phyloP scores from a whole-genome alignment of 345 rosid species.

The Syzygium oleosum region DNA sequence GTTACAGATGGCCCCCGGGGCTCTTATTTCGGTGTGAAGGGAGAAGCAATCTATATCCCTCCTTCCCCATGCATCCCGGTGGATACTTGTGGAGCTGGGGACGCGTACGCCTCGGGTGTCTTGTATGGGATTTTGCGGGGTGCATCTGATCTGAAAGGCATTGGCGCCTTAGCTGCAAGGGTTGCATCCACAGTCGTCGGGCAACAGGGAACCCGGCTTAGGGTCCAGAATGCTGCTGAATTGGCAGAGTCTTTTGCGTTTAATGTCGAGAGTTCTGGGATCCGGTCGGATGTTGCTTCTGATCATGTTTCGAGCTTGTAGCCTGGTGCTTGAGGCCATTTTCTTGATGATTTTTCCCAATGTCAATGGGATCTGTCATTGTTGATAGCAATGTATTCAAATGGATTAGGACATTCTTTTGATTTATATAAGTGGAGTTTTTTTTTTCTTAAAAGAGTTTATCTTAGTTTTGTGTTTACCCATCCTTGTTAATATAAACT shows the following conservation, averaged over 20 bases:
- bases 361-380: background rate
- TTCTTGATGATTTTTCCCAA: background rate
- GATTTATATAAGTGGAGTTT: background rate
- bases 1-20: conserved; percentile 87
- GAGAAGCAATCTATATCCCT: conserved; percentile 87
- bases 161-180: conserved; percentile 81
- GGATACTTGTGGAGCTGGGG: conserved; percentile 94
- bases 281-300: conserved; percentile 51
- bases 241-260: conserved; percentile 58
- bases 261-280: conserved; percentile 21
- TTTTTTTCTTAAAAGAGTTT: background rate
- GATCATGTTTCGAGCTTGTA: conserved; percentile 62
- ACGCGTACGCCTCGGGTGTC: conserved; percentile 90
- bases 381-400: background rate
- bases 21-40: conserved; percentile 87
- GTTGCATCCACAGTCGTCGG: conserved; percentile 86
- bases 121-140: conserved; percentile 74
- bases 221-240: conserved; percentile 58
- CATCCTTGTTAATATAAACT: background rate
- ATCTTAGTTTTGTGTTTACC: background rate
- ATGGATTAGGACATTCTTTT: background rate
- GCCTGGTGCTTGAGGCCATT: background rate
- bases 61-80: conserved; percentile 74
- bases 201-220: conserved; percentile 90
- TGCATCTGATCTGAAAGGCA: conserved; percentile 59